A percentile compares a stretch with the other conserved stretches of the same genome.
These are phyloP conservation scores for Mrakia frigida DNA, from an alignment of 768 basidiomycete species.

Conservation along the genomic window DNA sequence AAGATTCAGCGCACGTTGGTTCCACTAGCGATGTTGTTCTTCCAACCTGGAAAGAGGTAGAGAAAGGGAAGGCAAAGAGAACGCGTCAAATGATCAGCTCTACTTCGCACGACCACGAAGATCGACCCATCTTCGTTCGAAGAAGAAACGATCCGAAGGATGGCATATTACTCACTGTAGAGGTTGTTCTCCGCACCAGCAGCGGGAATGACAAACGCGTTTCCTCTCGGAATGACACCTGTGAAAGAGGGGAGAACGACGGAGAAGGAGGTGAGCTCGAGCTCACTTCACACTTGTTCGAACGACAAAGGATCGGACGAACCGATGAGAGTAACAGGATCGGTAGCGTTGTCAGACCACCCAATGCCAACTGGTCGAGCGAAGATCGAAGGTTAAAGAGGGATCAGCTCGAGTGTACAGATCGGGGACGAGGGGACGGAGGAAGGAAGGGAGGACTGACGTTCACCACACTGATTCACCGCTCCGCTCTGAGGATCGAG, in stretches of 20 bases:
- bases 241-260: too few relatives aligned
- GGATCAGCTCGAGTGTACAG: background rate
- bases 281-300: too few relatives aligned
- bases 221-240: slow-evolving; percentile 28
- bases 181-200: background rate
- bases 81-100: too few relatives aligned
- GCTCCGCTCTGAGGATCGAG: slow-evolving; percentile 15
- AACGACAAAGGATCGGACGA: background rate
- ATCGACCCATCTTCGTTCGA: too few relatives aligned
- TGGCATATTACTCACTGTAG: background rate
- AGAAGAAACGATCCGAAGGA: background rate
- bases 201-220: slow-evolving; percentile 21
- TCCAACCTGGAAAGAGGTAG: slow-evolving; percentile 11
- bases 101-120: too few relatives aligned
- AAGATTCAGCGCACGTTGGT: background rate
- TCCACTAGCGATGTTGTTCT: slow-evolving; percentile 17
- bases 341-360: slow-evolving; percentile 18
- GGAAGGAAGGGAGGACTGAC: slow-evolving; percentile 7
- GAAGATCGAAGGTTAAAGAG: too few relatives aligned
- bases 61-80: too few relatives aligned
- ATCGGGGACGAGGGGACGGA: background rate
- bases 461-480: background rate
- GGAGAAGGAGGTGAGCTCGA: background rate
- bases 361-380: slow-evolving; percentile 17
- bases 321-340: slow-evolving; percentile 20